These are phyloP conservation scores for Epichloe sibirici DNA, from an alignment of 2,329 filamentous ascomycete genomes.

Conservation along the genomic window DNA sequence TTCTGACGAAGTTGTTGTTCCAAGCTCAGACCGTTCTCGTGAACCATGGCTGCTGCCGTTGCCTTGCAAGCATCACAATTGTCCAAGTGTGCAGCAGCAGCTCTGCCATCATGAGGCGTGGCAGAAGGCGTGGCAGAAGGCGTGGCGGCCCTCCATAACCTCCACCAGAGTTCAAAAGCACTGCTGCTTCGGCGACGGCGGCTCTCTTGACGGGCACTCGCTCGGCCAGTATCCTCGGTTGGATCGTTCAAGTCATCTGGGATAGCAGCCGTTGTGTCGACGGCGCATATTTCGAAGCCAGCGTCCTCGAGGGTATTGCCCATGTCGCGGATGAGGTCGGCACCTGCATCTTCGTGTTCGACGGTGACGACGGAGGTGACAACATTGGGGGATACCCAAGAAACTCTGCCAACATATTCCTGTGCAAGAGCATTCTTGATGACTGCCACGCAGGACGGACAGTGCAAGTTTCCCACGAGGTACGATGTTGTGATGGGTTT, in stretches of 20 bases:
- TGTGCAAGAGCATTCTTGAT: slow-evolving; percentile 48
- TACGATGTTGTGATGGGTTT: slow-evolving; percentile 42
- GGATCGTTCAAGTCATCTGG: slow-evolving; percentile 16
- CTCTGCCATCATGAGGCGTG: slow-evolving; percentile 13
- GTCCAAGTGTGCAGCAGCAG: slow-evolving; percentile 21
- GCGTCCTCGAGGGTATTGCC: slow-evolving; percentile 38
- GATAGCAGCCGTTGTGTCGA: slow-evolving; percentile 26
- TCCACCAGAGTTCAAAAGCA: slow-evolving; percentile 19
- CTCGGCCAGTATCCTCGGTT: slow-evolving; percentile 9
- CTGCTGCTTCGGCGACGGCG: slow-evolving; percentile 10
- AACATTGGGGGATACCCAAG: slow-evolving; percentile 56
- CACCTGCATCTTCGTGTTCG: slow-evolving; percentile 33
- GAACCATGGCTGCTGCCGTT: slow-evolving; percentile 6
- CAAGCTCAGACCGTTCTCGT: slow-evolving; percentile 4
- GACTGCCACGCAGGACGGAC: slow-evolving; percentile 57
- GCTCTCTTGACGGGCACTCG: slow-evolving; percentile 13
- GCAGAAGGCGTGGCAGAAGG: slow-evolving; percentile 14
- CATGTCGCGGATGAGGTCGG: slow-evolving; percentile 31
- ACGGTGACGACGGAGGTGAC: slow-evolving; percentile 58
- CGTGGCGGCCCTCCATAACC: slow-evolving; percentile 17
- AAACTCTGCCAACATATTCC: slow-evolving; percentile 31
- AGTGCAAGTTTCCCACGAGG: slow-evolving; percentile 64
- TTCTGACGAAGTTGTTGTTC: slow-evolving; percentile 3
- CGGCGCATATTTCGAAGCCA: slow-evolving; percentile 46
- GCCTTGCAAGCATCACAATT: slow-evolving; percentile 26